Percentiles rank a stretch among this genome's conserved stretches.
These are phyloP conservation scores for Tieghemostelium lacteum DNA, from an alignment of 78 protist genomes.

Conservation along the genomic window DNA sequence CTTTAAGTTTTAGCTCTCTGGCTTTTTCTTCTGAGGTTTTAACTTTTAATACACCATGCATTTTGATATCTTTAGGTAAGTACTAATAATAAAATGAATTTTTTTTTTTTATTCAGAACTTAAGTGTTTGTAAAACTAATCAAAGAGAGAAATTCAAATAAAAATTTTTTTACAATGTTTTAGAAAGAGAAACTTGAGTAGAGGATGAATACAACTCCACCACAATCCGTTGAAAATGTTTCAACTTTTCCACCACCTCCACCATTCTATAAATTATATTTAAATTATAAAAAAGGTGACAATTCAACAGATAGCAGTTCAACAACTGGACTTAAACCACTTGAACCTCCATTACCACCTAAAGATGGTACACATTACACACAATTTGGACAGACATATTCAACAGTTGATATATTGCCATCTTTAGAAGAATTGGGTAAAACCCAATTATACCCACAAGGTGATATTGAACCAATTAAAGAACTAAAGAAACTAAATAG, in stretches of 20 bases:
- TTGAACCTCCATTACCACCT: slow-evolving; percentile 71
- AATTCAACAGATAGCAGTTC: not conserved
- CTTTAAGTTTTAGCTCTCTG: slow-evolving; percentile 41
- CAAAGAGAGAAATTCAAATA: too few species aligned
- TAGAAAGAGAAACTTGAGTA: not conserved
- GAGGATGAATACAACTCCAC: not conserved
- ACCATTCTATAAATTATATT: slow-evolving; percentile 69
- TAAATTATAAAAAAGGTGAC: slow-evolving; percentile 26
- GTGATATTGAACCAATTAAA: slow-evolving; percentile 48
- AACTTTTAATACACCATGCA: slow-evolving; percentile 80
- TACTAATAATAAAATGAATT: too few species aligned
- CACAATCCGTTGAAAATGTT: slow-evolving; percentile 46
- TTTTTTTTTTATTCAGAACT: too few species aligned
- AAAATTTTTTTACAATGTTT: not conserved
- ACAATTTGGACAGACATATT: slow-evolving; percentile 46
- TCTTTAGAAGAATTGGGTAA: slow-evolving; percentile 13
- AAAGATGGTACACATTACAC: slow-evolving; percentile 27
- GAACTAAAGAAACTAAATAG: slow-evolving; percentile 58
- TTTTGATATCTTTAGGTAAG: too few species aligned
- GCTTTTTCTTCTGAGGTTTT: slow-evolving; percentile 75
- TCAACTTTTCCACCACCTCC: slow-evolving; percentile 75
- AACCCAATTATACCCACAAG: slow-evolving; percentile 45
- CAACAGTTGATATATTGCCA: slow-evolving; percentile 65
- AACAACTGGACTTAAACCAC: slow-evolving; percentile 4
- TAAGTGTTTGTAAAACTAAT: too few species aligned